A percentile compares a stretch with the other conserved stretches of the same genome.
Evolutionary conservation across 345 rosid genomes (phyloP).

Genomic region (Linum tenue): DNA sequence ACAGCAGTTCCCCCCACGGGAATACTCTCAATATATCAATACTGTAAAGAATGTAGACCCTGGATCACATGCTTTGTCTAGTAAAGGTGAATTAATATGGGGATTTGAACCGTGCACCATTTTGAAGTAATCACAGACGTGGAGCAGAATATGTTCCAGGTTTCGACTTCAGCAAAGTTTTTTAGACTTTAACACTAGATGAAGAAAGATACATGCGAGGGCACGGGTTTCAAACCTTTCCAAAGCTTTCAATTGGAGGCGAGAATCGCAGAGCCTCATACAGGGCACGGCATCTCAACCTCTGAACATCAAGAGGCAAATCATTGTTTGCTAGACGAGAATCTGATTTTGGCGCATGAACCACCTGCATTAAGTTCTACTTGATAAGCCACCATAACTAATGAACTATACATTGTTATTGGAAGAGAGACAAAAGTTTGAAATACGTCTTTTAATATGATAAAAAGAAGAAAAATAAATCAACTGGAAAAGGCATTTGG

Average conservation of each 20-base stretch:
- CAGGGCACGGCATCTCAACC: slow-evolving; percentile 84
- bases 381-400: slow-evolving; percentile 7
- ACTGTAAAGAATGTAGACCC: slow-evolving; percentile 19
- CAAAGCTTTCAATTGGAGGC: slow-evolving; percentile 59
- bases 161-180: neutral
- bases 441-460: neutral
- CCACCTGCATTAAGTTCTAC: slow-evolving; percentile 43
- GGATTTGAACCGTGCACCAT: slow-evolving; percentile 4
- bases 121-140: neutral
- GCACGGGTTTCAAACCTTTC: slow-evolving; percentile 53
- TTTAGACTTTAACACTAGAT: neutral
- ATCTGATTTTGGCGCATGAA: slow-evolving; percentile 84
- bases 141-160: neutral
- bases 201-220: neutral
- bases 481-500: no score
- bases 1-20: slow-evolving; percentile 85
- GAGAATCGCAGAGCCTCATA: slow-evolving; percentile 73
- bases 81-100: slow-evolving; percentile 5
- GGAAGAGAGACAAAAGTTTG: neutral
- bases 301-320: slow-evolving; percentile 74
- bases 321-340: slow-evolving; percentile 90
- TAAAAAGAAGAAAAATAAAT: no score
- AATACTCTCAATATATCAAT: slow-evolving; percentile 56
- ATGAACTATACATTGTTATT: neutral
- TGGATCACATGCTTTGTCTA: slow-evolving; percentile 10